Base-by-base conservation (phyloP, 805 yeast genomes). In the Ogataea ganodermae region DNA sequence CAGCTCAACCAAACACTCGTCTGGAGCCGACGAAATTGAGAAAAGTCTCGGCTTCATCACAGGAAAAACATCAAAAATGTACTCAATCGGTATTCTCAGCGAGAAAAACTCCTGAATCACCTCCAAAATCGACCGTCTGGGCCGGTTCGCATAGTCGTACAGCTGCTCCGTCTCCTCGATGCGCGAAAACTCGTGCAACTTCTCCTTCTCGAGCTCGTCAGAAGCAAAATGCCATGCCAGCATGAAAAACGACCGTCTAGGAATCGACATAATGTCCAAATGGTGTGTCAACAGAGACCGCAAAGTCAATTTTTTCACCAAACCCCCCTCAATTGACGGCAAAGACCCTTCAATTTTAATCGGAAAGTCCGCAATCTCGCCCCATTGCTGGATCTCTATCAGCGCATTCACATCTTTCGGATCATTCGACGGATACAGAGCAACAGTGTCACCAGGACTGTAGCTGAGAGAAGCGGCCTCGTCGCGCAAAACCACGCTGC, bases 71-170 rank as follows among this genome's bases (percentile, higher is more conserved):
- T 94, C 98, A 35, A 88, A 72, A 4, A 89, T 57, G 59, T 86
- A 84, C 48, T 80, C 84, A 28, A 87, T 61, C 1, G 99, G 98
- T 23, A 94, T 80, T 41, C 68, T 74, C 35, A 94, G 72, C 4
- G 89, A 78, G 51, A 79, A 81, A 61, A 94, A 94, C 62, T 94
- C 99, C 44, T 81, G 75, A 6, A 94, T 63, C 0, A 87, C 86
- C 63, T 94, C 99, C 18, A 90, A 61, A 3, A 91, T 77, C 42
- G 96, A 89, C 55, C 99, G 67, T 53, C 97, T 75, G 4, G 98
- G 97, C 49, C 98, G 72, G 61, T 89, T 87, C n/a, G 95, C 95
- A 65, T 94, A 94, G 64, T 92, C 84, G 63, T 82, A 92, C 37
- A 91, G 67, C 45, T 88, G 96, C 61, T 92, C 90, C 44, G 85